Evolutionary conservation across 176 grass and related monocot genomes (phyloP).

Genomic region (Paspalum vaginatum): DNA sequence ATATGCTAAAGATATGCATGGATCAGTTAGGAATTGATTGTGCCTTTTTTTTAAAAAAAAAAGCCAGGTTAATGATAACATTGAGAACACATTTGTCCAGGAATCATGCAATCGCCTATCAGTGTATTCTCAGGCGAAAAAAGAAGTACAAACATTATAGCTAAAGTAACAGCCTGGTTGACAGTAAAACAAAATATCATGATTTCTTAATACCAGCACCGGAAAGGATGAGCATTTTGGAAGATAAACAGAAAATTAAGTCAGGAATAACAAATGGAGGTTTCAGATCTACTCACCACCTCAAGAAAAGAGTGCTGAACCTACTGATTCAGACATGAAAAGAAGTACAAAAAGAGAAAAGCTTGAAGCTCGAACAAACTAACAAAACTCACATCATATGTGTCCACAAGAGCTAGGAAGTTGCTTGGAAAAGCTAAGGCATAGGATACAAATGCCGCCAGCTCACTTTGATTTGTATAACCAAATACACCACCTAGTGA

Average conservation of each 20-base stretch:
- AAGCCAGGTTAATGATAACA: background rate
- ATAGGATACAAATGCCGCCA: conserved; percentile 91
- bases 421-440: conserved; percentile 94
- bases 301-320: background rate
- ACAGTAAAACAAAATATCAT: background rate
- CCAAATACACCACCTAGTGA: conserved; percentile 70
- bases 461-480: conserved; percentile 95
- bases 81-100: conserved; percentile 16
- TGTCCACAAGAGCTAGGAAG: conserved; percentile 95
- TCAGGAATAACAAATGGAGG: conserved; percentile 12
- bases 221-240: conserved; percentile 9
- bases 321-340: conserved; percentile 32
- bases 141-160: conserved; percentile 9
- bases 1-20: background rate
- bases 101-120: background rate
- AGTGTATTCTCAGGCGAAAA: conserved; percentile 27
- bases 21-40: conserved; percentile 19
- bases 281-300: background rate
- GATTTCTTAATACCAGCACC: background rate
- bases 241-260: conserved; percentile 5
- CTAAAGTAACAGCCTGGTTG: background rate
- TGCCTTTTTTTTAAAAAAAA: background rate
- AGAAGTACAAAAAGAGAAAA: conserved; percentile 18
- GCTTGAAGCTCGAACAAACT: conserved; percentile 22
- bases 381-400: conserved; percentile 92